Base-by-base conservation (phyloP, 345 rosid species). In the Eucalyptus marginata region DNA sequence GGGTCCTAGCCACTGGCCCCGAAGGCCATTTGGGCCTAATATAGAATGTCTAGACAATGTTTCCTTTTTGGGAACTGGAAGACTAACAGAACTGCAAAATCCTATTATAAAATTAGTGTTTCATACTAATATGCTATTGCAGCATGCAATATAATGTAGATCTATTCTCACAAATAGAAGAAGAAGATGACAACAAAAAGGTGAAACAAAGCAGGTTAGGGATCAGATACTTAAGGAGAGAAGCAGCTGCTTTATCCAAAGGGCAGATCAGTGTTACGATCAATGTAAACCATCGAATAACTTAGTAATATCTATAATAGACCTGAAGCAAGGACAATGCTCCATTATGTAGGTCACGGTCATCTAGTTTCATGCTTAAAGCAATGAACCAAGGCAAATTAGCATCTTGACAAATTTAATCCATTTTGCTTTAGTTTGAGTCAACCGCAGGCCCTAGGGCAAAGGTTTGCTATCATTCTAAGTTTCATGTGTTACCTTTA, bases 21-120 rank as follows among this genome's bases (percentile, higher is more conserved):
- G 93, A 91, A 98, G 96, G 94, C 99, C 99, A 90, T 92, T 94
- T 89, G 99, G 99, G 64, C 99, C 99, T 62, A 97, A 91, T 89
- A 98, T 90, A 87, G 99, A 96, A 94, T 98, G 99, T 90, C 99
- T 97, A 64, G 99, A 97, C 89, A 98, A 92, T 58, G 99, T 98
- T 90, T 96, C 99, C 93, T 96, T 92, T 90, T 96, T 97, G 83
- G 96, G 96, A 88, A 90, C 92, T 81, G 96, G 96, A 59, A 93
- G 88, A 90, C 93, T 93, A 88, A 96, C 83, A 90, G 98, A 95
- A 90, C 99, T 97, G 95, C 93, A 90, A 31, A 88, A 59, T 86
- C 90, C n/a, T 87, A 89, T 29, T 10, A 89, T 17, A 7, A 54
- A 18, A 56, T 27, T 59, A 43, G 68, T 11, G 6, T 33, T 86